These are phyloP conservation scores for Clavispora santaluciae DNA, from an alignment of 805 yeast genomes.

Conservation along the genomic window DNA sequence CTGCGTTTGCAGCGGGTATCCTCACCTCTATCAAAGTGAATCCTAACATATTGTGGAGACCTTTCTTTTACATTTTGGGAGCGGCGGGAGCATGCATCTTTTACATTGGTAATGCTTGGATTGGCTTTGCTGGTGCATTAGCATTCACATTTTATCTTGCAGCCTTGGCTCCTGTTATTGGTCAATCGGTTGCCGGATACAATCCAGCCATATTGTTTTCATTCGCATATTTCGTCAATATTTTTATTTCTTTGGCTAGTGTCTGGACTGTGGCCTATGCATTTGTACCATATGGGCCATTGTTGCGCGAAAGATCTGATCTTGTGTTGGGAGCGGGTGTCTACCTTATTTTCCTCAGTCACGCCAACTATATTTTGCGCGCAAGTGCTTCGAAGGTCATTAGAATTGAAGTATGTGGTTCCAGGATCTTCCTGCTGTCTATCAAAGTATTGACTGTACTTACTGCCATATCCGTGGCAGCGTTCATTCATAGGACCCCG, in stretches of 20 bases:
- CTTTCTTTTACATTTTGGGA: slow-evolving; percentile 37
- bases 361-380: slow-evolving; percentile 33
- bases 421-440: slow-evolving; percentile 18
- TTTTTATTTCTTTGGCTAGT: slow-evolving; percentile 66
- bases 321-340: slow-evolving; percentile 59
- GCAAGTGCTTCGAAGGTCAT: slow-evolving; percentile 19
- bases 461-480: slow-evolving; percentile 48
- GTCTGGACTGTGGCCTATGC: slow-evolving; percentile 99
- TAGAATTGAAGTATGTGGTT: slow-evolving; percentile 17
- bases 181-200: slow-evolving; percentile 52
- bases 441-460: slow-evolving; percentile 38
- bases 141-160: slow-evolving; percentile 56
- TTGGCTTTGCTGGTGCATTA: slow-evolving; percentile 71
- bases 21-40: slow-evolving; percentile 22
- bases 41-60: slow-evolving; percentile 20
- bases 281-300: slow-evolving; percentile 91
- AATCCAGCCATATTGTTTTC: slow-evolving; percentile 52
- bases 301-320: slow-evolving; percentile 85
- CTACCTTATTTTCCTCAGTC: slow-evolving; percentile 48
- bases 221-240: slow-evolving; percentile 44
- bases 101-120: slow-evolving; percentile 57
- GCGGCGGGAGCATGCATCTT: slow-evolving; percentile 48
- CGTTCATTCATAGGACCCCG: slow-evolving; percentile 53
- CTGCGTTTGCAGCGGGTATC: slow-evolving; percentile 53
- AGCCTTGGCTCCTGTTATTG: slow-evolving; percentile 55